phyloP scores from a whole-genome alignment of 345 rosid species.

The Moringa oleifera region DNA sequence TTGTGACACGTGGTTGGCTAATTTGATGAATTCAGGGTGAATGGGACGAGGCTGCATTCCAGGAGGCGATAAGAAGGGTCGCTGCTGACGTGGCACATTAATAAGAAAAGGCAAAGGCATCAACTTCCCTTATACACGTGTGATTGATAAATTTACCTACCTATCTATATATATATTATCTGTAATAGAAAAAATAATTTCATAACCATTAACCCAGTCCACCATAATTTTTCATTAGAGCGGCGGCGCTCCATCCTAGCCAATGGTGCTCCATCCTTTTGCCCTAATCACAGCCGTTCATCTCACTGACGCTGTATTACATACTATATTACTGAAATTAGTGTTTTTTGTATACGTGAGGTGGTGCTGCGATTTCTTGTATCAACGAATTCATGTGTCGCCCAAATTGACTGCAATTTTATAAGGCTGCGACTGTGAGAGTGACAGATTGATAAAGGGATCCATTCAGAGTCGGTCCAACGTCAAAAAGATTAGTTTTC shows the following conservation, averaged over 20 bases:
- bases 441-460: background rate
- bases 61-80: conserved; percentile 72
- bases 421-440: conserved; percentile 1
- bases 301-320: too few species aligned
- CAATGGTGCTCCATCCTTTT: too few species aligned
- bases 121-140: background rate
- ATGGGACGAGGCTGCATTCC: conserved; percentile 81
- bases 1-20: too few species aligned
- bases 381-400: conserved; percentile 23
- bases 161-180: too few species aligned
- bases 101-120: conserved; percentile 24
- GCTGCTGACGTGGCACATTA: conserved; percentile 62
- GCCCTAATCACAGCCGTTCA: too few species aligned
- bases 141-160: background rate
- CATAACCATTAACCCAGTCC: conserved; percentile 15
- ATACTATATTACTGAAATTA: background rate
- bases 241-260: too few species aligned
- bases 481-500: conserved; percentile 5
- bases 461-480: conserved; percentile 14
- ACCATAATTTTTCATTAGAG: too few species aligned
- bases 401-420: conserved; percentile 49
- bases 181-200: background rate
- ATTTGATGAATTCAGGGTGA: conserved; percentile 62
- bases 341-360: background rate
- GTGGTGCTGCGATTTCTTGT: background rate